Evolutionary conservation across 192 early-diverging fungal genomes (phyloP), one percentile per base, ranked within the genome.

Genomic region (Chytriomyces confervae): DNA sequence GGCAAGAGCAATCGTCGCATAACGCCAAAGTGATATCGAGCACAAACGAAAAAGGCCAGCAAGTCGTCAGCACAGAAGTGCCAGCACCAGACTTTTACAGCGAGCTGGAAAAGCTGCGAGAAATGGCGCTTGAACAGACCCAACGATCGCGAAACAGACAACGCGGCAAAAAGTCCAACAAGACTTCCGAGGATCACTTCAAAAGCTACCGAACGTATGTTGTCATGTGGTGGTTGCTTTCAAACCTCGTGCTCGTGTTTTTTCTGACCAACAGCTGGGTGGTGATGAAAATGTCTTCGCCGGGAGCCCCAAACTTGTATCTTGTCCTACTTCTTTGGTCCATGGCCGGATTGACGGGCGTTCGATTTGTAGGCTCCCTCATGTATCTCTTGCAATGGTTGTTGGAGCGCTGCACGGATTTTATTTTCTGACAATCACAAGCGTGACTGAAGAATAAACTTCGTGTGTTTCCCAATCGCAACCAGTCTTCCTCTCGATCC

Each of bases 41-140:
- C 66, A 88, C 87, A 44, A 91, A 91, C 75, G 84, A 82, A 23
- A 86, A 88, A 53, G 92, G 92, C 36, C 80, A 85, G 20, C 84
- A 87, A 23, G 85, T 91, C 18, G 92, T 90, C 0, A 88, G 91
- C 53, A 84, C 95, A 20, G 81, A 89, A 43, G 84, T 95, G 4
- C 92, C 95, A 3, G 86, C 88, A 18, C 91, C 91, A 29, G 84
- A 90, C 27, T 64, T 24, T 29, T 64, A 18, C 36, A 89, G 89
- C 44, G 94, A 96, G 83, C 83, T 93, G 63, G 92, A 96, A 81
- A 64, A 64, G 62, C 27, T 64, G 27, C 16, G 27, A 2, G 62
- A 77, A 50, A 71, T 62, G 60, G 76, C 82, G 47, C 46, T 61
- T 5, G 61, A 73, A 57, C 13, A 57, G 53, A 20, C 53, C 2